Conservation (phyloP, 768 basidiomycete species). For the Collybia mongolica region DNA sequence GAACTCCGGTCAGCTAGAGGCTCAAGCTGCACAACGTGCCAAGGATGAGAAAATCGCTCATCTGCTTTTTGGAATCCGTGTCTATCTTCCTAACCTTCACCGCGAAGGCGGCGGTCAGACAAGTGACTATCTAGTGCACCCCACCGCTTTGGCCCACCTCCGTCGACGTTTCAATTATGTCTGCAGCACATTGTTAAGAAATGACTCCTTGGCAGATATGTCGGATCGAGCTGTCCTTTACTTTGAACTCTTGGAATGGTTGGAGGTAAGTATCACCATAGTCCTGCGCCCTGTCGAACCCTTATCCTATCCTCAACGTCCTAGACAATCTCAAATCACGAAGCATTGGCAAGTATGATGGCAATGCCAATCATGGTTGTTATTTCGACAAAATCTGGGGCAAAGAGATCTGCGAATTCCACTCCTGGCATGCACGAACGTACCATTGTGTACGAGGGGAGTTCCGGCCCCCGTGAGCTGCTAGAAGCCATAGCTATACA, state of each 20-base stretch:
- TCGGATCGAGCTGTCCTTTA: conserved; percentile 83
- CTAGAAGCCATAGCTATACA: conserved; percentile 92
- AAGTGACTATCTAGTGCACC: conserved; percentile 91
- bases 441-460: conserved; percentile 86
- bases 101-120: conserved; percentile 74
- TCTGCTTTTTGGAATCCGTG: conserved; percentile 70
- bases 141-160: conserved; percentile 88
- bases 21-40: conserved; percentile 63
- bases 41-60: conserved; percentile 76
- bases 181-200: conserved; percentile 80
- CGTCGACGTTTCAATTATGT: conserved; percentile 89
- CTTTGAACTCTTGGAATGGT: conserved; percentile 88
- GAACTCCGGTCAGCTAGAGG: conserved; percentile 81
- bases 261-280: conserved; percentile 61
- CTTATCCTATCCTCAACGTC: conserved; percentile 3
- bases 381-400: conserved; percentile 61
- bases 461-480: conserved; percentile 86
- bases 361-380: conserved; percentile 96
- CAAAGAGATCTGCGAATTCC: conserved; percentile 48
- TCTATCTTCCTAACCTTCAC: conserved; percentile 80
- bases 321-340: conserved; percentile 91
- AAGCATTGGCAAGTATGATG: conserved; percentile 93
- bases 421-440: conserved; percentile 69
- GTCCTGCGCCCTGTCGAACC: conserved; percentile 1
- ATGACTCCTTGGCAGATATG: conserved; percentile 95